These are phyloP conservation scores for Penicillium dipodomyicola DNA, from an alignment of 495 filamentous ascomycete genomes.

Conservation along the genomic window DNA sequence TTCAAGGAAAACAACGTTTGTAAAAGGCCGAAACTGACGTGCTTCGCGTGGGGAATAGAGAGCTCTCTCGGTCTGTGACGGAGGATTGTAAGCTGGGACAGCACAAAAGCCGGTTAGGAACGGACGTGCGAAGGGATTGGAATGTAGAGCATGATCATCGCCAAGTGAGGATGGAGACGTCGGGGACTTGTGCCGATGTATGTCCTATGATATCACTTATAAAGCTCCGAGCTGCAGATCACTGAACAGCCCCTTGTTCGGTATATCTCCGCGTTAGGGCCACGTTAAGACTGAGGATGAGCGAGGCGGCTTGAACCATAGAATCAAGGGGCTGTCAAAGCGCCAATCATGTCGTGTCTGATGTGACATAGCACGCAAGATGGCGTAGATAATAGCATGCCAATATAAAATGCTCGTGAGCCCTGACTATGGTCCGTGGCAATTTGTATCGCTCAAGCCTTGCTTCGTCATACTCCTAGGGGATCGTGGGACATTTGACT, in stretches of 20 bases:
- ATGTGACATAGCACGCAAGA: constrained; percentile 9
- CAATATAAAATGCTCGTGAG: background rate
- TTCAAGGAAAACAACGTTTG: background rate
- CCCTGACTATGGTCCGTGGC: background rate
- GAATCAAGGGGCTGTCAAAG: constrained; percentile 4
- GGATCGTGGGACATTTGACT: background rate
- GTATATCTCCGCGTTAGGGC: background rate
- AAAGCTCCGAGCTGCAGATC: constrained; percentile 6
- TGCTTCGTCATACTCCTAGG: background rate
- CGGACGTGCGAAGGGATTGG: constrained; percentile 13
- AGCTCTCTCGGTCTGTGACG: constrained; percentile 1
- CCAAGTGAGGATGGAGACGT: constrained; percentile 1
- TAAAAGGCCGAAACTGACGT: constrained; percentile 10
- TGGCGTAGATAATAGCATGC: background rate
- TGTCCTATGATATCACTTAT: constrained; percentile 10
- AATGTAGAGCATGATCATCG: constrained; percentile 8
- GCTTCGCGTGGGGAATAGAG: constrained; percentile 11
- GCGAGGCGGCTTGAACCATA: background rate
- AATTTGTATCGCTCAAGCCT: too few species aligned
- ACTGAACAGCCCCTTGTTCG: background rate
- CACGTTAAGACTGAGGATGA: constrained; percentile 6
- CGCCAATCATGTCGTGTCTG: constrained; percentile 2
- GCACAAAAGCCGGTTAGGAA: constrained; percentile 5
- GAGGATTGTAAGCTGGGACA: constrained; percentile 9
- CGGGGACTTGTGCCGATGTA: constrained; percentile 8